Conservation (phyloP, 305 asterid genomes). For the Fraxinus paxiana region DNA sequence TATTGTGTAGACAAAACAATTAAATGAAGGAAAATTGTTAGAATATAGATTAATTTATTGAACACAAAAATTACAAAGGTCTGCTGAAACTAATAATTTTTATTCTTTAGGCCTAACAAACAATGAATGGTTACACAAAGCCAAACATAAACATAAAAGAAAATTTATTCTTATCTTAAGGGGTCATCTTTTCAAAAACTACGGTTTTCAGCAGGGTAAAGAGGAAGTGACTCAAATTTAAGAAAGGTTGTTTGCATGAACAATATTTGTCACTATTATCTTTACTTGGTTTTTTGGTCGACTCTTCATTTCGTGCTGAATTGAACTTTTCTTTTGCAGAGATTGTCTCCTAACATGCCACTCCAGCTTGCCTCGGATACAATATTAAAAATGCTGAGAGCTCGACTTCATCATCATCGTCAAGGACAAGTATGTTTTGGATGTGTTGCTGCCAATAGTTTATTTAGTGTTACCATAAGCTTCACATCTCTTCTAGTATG, state of each 20-base stretch:
- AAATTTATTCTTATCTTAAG: not conserved
- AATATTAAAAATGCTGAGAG: conserved; percentile 72
- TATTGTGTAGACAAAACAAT: not conserved
- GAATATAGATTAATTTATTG: not conserved
- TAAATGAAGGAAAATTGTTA: not conserved
- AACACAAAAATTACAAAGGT: not conserved
- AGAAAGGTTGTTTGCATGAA: not conserved
- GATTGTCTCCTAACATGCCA: conserved; percentile 77
- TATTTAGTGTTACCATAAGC: not conserved
- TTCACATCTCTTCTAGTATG: not conserved
- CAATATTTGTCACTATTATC: not conserved
- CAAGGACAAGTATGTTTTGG: conserved; percentile 72
- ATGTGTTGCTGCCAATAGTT: conserved; percentile 2
- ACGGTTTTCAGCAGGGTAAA: not conserved
- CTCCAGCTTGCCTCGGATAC: conserved; percentile 88
- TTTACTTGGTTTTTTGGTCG: not conserved
- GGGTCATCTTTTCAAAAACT: not conserved
- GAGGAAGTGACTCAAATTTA: not conserved
- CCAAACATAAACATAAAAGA: not conserved
- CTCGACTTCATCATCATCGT: conserved; percentile 80
- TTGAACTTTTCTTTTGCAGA: conserved; percentile 45
- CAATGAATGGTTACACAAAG: conserved; percentile 9
- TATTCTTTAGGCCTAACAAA: not conserved
- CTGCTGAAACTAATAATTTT: not conserved
- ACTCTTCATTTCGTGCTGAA: conserved; percentile 6